phyloP scores from a whole-genome alignment of 2,329 filamentous ascomycete genomes.

The Ascocoryne sarcoides region DNA sequence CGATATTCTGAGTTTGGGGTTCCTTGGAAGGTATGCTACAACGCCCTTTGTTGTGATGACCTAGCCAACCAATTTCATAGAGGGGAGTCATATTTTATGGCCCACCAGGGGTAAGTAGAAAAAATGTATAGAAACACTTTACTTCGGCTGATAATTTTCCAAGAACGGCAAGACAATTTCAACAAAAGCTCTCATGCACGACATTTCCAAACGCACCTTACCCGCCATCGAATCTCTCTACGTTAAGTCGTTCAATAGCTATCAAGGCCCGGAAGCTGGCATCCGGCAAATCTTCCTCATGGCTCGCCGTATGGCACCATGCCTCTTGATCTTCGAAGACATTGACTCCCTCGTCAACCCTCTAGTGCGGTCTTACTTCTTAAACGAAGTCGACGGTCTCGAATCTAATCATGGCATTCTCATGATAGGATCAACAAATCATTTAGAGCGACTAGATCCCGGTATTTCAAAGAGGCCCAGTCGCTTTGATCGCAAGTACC shows the following conservation, averaged over 20 bases:
- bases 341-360: slow-evolving; percentile 58
- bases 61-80: slow-evolving; percentile 6
- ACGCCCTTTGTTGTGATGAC: slow-evolving; percentile 1
- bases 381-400: slow-evolving; percentile 65
- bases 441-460: slow-evolving; percentile 57
- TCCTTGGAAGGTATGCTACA: slow-evolving; percentile 54
- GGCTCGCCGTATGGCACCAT: slow-evolving; percentile 55
- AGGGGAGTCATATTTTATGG: slow-evolving; percentile 60
- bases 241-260: slow-evolving; percentile 45
- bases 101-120: slow-evolving; percentile 36
- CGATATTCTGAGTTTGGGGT: slow-evolving; percentile 53
- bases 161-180: slow-evolving; percentile 61
- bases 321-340: slow-evolving; percentile 64
- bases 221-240: slow-evolving; percentile 49
- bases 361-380: slow-evolving; percentile 55
- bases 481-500: slow-evolving; percentile 58
- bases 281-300: slow-evolving; percentile 47
- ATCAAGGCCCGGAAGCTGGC: slow-evolving; percentile 43
- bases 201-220: slow-evolving; percentile 43
- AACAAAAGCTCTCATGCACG: slow-evolving; percentile 62
- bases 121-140: too few species aligned
- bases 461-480: slow-evolving; percentile 58
- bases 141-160: slow-evolving; percentile 1
- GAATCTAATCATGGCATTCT: slow-evolving; percentile 63
- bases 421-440: slow-evolving; percentile 59